Evolutionary conservation across 2,329 filamentous ascomycete species (phyloP).

Genomic region (Penicillium sp.): DNA sequence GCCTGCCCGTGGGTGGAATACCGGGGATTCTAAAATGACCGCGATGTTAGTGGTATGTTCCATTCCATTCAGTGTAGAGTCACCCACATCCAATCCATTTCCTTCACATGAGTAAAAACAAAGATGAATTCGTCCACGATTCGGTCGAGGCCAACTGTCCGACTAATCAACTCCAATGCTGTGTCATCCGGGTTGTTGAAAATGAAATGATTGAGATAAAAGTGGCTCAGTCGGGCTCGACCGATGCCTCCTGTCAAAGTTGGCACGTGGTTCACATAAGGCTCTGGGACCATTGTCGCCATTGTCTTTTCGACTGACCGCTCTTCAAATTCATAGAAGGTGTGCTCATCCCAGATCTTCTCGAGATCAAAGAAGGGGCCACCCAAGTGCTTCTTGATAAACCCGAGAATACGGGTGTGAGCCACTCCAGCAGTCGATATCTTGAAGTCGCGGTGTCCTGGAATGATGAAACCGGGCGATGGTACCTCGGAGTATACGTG

Average conservation of each 20-base stretch:
- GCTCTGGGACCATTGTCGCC: conserved; percentile 75
- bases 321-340: conserved; percentile 65
- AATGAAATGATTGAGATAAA: conserved; percentile 72
- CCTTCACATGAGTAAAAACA: conserved; percentile 58
- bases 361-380: conserved; percentile 73
- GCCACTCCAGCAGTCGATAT: conserved; percentile 56
- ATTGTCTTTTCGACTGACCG: conserved; percentile 69
- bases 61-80: neutral
- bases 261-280: conserved; percentile 74
- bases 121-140: conserved; percentile 69
- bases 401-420: conserved; percentile 63
- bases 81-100: conserved; percentile 67
- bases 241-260: conserved; percentile 69
- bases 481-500: conserved; percentile 48
- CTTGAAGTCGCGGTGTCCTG: conserved; percentile 51
- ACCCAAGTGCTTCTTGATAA: conserved; percentile 59
- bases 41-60: neutral
- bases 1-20: conserved; percentile 54
- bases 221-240: conserved; percentile 57
- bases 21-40: conserved; percentile 50
- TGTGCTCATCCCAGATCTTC: conserved; percentile 75
- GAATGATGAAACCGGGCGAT: conserved; percentile 48
- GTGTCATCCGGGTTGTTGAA: conserved; percentile 68
- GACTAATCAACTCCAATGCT: conserved; percentile 63
- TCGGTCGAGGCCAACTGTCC: conserved; percentile 67